Evolutionary conservation across 768 basidiomycete species (phyloP).

Genomic region (Termitomyces sp.): DNA sequence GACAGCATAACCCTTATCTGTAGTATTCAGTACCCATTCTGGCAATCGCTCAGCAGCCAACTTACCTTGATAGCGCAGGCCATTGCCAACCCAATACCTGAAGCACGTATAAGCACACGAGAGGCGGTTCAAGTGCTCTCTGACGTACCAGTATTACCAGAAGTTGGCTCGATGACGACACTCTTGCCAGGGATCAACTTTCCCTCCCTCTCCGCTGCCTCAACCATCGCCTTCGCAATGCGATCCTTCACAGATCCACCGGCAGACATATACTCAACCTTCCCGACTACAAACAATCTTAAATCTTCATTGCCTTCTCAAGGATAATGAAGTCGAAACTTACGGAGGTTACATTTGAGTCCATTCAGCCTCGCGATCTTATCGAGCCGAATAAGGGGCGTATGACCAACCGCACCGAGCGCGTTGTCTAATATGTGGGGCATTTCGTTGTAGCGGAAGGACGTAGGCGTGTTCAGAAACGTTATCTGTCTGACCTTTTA

Average conservation of each 20-base stretch:
- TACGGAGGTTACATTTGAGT: constrained; percentile 86
- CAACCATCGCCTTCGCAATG: constrained; percentile 95
- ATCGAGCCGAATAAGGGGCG: constrained; percentile 85
- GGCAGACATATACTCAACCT: constrained; percentile 85
- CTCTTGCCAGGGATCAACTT: constrained; percentile 82
- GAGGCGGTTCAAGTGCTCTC: neutral
- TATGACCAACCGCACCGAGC: constrained; percentile 85
- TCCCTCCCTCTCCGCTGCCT: constrained; percentile 88
- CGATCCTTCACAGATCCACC: constrained; percentile 97
- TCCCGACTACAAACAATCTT: constrained; percentile 60
- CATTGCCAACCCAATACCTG: constrained; percentile 92
- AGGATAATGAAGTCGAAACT: constrained; percentile 25
- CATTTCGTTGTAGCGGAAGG: constrained; percentile 19
- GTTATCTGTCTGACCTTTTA: constrained; percentile 9
- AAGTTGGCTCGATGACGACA: constrained; percentile 93
- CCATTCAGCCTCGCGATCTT: constrained; percentile 71
- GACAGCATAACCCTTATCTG: constrained; percentile 87
- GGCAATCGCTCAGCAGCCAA: neutral
- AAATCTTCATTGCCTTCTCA: neutral
- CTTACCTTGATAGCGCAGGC: constrained; percentile 90
- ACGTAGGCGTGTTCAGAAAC: neutral
- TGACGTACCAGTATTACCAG: constrained; percentile 83
- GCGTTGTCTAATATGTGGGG: constrained; percentile 69
- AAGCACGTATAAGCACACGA: neutral
- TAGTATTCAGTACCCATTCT: constrained; percentile 64